Evolutionary conservation across 768 basidiomycete genomes (phyloP).

Genomic region (Dioszegia crocea): DNA sequence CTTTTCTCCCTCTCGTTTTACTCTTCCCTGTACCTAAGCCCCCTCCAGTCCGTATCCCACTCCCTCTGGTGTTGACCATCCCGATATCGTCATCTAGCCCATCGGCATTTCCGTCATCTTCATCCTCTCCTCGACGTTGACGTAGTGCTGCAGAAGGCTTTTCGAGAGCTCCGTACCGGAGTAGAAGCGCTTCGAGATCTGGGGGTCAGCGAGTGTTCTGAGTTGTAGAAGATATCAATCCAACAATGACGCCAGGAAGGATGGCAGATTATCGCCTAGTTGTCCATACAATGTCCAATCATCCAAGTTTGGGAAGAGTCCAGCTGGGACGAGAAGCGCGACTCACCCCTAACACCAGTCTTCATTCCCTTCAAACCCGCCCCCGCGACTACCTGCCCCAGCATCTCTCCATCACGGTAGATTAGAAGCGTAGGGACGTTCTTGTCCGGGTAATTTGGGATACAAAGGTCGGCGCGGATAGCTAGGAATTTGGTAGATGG

Average conservation of each 20-base stretch:
- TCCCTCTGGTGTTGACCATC: constrained; percentile 52
- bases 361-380: constrained; percentile 55
- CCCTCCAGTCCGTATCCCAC: constrained; percentile 32
- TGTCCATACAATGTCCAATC: no score
- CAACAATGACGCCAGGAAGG: no score
- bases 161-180: constrained; percentile 65
- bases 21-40: constrained; percentile 50
- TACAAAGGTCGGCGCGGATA: constrained; percentile 90
- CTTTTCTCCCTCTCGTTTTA: constrained; percentile 38
- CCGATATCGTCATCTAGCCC: constrained; percentile 53
- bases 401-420: constrained; percentile 87
- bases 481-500: constrained; percentile 93
- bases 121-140: constrained; percentile 40
- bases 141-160: constrained; percentile 48
- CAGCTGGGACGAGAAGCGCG: neutral
- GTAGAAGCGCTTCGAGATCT: constrained; percentile 48
- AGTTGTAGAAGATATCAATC: no score
- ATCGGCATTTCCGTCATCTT: constrained; percentile 49
- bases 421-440: constrained; percentile 87
- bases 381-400: constrained; percentile 75
- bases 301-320: neutral
- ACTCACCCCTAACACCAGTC: constrained; percentile 68
- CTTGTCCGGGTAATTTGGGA: constrained; percentile 88
- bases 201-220: neutral
- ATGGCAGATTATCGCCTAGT: no score